phyloP scores from a whole-genome alignment of 495 filamentous ascomycete genomes.

The Trichoderma virens region DNA sequence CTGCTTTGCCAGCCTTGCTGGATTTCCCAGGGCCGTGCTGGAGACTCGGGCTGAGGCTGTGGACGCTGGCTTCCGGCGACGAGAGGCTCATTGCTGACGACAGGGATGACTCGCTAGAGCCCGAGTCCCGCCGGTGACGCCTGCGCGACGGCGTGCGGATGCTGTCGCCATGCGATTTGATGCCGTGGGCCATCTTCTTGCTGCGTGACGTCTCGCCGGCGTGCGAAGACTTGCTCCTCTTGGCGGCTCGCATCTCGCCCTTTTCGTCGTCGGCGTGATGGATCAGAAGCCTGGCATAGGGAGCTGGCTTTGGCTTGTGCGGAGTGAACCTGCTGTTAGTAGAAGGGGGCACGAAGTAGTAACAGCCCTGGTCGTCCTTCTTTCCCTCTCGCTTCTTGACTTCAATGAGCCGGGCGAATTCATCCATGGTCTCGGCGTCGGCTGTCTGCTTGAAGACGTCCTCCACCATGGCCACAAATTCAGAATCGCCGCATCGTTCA shows the following conservation, averaged over 20 bases:
- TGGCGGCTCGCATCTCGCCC: conserved; percentile 25
- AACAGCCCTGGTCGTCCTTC: conserved; percentile 35
- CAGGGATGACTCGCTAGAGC: conserved; percentile 11
- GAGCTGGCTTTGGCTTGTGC: conserved; percentile 31
- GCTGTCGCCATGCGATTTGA: conserved; percentile 8
- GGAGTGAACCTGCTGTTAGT: conserved; percentile 24
- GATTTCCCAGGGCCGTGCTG: neutral
- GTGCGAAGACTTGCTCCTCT: conserved; percentile 26
- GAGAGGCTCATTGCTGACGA: conserved; percentile 9
- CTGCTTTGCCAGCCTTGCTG: neutral
- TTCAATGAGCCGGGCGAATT: conserved; percentile 34
- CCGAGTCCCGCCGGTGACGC: conserved; percentile 1
- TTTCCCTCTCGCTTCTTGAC: conserved; percentile 43
- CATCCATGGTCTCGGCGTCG: conserved; percentile 30
- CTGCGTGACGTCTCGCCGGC: conserved; percentile 2
- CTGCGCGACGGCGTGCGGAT: conserved; percentile 10
- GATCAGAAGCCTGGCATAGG: conserved; percentile 33
- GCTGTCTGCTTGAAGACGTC: conserved; percentile 40
- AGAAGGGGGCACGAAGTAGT: conserved; percentile 38
- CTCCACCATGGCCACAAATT: conserved; percentile 40
- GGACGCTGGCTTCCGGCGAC: conserved; percentile 9
- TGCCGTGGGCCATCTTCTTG: neutral
- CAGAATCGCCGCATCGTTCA: conserved; percentile 32
- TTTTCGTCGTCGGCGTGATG: conserved; percentile 17
- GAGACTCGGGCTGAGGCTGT: conserved; percentile 9